Evolutionary conservation across 257 asterid species (phyloP), one percentile per base, ranked within the genome.

Genomic region (Ehretia macrophylla): DNA sequence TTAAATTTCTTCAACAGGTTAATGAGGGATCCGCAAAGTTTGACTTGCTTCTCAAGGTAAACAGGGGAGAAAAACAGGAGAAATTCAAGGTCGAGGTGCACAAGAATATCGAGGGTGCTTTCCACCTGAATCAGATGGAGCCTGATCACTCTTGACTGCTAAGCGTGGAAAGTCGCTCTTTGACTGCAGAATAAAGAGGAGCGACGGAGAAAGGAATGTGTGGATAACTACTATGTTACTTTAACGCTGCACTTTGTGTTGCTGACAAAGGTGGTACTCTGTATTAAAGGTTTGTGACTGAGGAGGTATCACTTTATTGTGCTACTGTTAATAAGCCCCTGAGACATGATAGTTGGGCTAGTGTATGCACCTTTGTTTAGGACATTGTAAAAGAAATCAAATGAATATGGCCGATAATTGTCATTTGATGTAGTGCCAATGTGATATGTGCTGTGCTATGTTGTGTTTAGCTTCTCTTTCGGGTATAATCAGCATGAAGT

Each of bases 41-140:
- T 55, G 95, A 84, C 38, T 69, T 92, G 91, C 81, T 84, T 63
- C 87, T 92, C 68, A 92, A 81, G 79, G 67, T 90, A 14, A 84
- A 69, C 64, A 81, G 99, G 68, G 97, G 97, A 59, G 89, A 45
- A 0, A 88, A 79, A 61, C 91, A 80, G 55, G 99, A 92, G 78
- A 84, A 80, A 66, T 79, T 81, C 76, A 86, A 78, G 84, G 97
- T 92, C 19, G 83, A 83, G 74, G 95, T 92, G 79, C 97, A 92
- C 60, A 78, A 65, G 75, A 72, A 65, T 13, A 37, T 14, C 17
- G 83, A 92, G 40, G 99, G 99, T 61, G 72, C 67, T 64, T 86
- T 92, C 84, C 75, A 59, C 53, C 65, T 91, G 90, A 80, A 80
- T 64, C 78, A 80, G 61, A 77, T 90, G 57, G 38, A 21, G 35